These are phyloP conservation scores for Hyaloperonospora arabidopsidis DNA, from an alignment of 352 stramenopile species.

Conservation along the genomic window DNA sequence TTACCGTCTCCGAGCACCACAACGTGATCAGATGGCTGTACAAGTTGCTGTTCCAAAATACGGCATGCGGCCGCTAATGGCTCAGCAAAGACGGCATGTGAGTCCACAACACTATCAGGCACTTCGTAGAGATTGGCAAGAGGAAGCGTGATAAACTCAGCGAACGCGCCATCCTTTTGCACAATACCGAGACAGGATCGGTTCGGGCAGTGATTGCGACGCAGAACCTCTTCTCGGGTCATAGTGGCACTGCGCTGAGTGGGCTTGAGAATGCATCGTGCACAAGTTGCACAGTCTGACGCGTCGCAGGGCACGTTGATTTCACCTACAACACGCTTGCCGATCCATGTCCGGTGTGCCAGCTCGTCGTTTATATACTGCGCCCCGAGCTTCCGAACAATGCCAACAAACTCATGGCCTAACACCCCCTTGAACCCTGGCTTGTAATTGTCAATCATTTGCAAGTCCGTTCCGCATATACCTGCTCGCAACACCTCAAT, in stretches of 20 bases:
- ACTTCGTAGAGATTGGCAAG: constrained; percentile 79
- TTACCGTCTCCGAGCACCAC: constrained; percentile 86
- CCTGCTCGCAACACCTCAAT: constrained; percentile 55
- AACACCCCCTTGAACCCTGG: constrained; percentile 54
- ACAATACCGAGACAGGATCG: constrained; percentile 81
- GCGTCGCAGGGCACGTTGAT: constrained; percentile 86
- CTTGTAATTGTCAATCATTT: constrained; percentile 75
- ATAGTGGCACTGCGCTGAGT: constrained; percentile 13
- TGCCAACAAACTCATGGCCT: constrained; percentile 87
- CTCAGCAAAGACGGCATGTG: constrained; percentile 77
- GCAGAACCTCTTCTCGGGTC: constrained; percentile 30
- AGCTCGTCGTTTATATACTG: constrained; percentile 19
- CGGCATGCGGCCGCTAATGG: constrained; percentile 81
- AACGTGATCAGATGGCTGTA: constrained; percentile 47
- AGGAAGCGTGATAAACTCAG: constrained; percentile 76
- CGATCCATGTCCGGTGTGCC: constrained; percentile 34
- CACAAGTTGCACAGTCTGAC: constrained; percentile 36
- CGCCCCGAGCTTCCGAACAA: constrained; percentile 55
- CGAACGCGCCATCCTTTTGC: constrained; percentile 69
- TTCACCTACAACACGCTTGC: constrained; percentile 85
- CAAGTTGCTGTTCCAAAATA: constrained; percentile 77
- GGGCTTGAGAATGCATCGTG: constrained; percentile 12
- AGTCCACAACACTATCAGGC: constrained; percentile 52
- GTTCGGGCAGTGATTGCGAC: constrained; percentile 83
- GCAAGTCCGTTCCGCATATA: constrained; percentile 67